Base-by-base conservation (phyloP, 306 rosid genomes). In the Begonia peltatifolia region DNA sequence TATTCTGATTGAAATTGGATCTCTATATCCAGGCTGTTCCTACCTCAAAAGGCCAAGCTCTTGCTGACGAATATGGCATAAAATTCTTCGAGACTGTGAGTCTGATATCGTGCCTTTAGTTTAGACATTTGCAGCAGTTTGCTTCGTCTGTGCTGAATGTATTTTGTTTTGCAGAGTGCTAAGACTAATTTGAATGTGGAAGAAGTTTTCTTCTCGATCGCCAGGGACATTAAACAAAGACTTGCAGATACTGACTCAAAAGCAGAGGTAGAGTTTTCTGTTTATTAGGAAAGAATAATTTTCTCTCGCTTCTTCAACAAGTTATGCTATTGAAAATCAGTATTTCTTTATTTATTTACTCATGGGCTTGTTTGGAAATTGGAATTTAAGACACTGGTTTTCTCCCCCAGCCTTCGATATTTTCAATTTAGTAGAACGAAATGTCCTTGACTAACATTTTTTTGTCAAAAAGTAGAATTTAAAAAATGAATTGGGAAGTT, bases 161-260 rank as follows among this genome's bases (percentile, higher is more conserved):
- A 35, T 50, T 63, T 62, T 22, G 55, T 66, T 48, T 76, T 46
- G 55, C 82, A 88, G 96, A 88, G 96, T 82, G 96, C 96, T 20
- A 88, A 88, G 76, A 88, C 96, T 50, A 88, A 82, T 71, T 63
- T 88, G 73, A 84, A 88, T 55, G 96, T 88, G 79, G 96, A 88
- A 59, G 96, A 84, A 67, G 96, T 88, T 63, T 88, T 84, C 79
- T 88, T 84, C 79, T 88, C 96, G 61, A 81, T 88, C 72, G 96
- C 94, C 41, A 79, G 94, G 79, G 96, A 88, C 65, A 88, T 88
- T 67, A 84, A 88, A 74, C 95, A 81, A 88, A 79, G 95, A 70
- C 83, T 89, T 18, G 89, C 97, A 10, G 97, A 89, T 62, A 77
- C 68, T 36, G 97, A 88, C 71, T 82, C 95, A 15, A 88, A 77